Conservation (phyloP, 2,329 filamentous ascomycete genomes). For the Fusarium burgessii region DNA sequence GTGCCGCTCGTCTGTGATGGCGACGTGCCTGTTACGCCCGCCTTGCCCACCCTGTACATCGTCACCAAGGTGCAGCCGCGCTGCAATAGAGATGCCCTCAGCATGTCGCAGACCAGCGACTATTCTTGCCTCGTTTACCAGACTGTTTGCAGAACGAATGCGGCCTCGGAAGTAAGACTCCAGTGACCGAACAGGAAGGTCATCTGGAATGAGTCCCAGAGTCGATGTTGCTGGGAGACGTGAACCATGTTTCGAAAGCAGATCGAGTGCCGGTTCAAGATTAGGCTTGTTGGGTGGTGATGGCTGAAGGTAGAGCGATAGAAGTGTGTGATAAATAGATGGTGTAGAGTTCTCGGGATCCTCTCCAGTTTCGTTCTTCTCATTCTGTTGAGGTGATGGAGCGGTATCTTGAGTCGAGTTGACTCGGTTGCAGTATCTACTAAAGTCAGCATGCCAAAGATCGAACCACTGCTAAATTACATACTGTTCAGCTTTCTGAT, state of each 20-base stretch:
- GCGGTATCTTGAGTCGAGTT: constrained; percentile 71
- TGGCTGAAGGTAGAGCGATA: constrained; percentile 89
- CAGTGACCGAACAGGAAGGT: constrained; percentile 81
- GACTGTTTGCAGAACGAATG: constrained; percentile 85
- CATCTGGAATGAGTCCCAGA: constrained; percentile 84
- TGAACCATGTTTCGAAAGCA: constrained; percentile 93
- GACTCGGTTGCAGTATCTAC: constrained; percentile 87
- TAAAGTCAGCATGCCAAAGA: constrained; percentile 33
- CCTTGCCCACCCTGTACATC: constrained; percentile 64
- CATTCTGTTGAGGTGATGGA: constrained; percentile 50
- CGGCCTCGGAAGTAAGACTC: constrained; percentile 93
- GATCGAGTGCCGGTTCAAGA: constrained; percentile 82
- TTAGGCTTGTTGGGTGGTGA: constrained; percentile 77
- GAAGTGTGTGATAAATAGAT: constrained; percentile 91
- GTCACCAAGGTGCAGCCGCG: constrained; percentile 79
- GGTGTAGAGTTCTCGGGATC: constrained; percentile 66
- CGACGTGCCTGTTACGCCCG: constrained; percentile 73
- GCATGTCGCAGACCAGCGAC: constrained; percentile 81
- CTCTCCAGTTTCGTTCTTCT: constrained; percentile 50
- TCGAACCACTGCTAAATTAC: constrained; percentile 47
- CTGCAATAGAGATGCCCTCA: constrained; percentile 81
- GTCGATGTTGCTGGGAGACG: constrained; percentile 90
- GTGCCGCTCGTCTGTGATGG: constrained; percentile 87
- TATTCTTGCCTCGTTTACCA: constrained; percentile 83
- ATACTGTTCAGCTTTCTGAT: constrained; percentile 91